Percentiles rank a stretch among this genome's conserved stretches.
Evolutionary conservation across 495 filamentous ascomycete genomes (phyloP).

Genomic region (Lophiostoma macrostomum): DNA sequence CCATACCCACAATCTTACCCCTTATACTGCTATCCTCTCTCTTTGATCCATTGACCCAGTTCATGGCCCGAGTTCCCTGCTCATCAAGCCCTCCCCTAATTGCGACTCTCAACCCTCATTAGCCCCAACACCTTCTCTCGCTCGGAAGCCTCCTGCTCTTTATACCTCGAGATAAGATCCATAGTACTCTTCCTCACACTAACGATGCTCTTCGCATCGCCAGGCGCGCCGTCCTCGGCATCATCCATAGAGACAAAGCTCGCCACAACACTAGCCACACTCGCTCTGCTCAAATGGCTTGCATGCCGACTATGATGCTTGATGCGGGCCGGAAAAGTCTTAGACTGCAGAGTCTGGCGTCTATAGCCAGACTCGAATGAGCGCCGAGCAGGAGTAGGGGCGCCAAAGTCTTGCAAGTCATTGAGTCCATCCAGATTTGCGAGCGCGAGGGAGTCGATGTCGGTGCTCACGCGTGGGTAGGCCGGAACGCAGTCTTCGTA

Average conservation of each 20-base stretch:
- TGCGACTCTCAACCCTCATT: constrained; percentile 3
- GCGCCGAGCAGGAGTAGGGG: too few relatives aligned
- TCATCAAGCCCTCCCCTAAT: too few relatives aligned
- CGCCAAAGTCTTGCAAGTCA: too few relatives aligned
- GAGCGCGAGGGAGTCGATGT: background rate
- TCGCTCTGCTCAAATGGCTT: constrained; percentile 3
- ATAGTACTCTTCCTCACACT: constrained; percentile 28
- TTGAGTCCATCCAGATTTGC: background rate
- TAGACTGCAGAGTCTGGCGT: background rate
- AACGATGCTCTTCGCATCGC: constrained; percentile 8
- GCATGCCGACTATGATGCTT: constrained; percentile 1
- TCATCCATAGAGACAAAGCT: constrained; percentile 2
- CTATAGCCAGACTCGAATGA: background rate
- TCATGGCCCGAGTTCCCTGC: too few relatives aligned
- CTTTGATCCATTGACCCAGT: too few relatives aligned
- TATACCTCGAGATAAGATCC: constrained; percentile 20
- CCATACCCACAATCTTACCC: too few relatives aligned
- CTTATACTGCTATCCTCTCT: too few relatives aligned
- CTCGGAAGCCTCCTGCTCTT: constrained; percentile 23
- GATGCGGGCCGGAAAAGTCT: constrained; percentile 8
- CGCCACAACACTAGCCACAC: background rate
- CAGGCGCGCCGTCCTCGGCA: background rate
- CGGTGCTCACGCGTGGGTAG: constrained; percentile 12
- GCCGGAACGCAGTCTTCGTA: constrained; percentile 25
- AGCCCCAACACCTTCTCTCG: constrained; percentile 27